phyloP scores from a whole-genome alignment of 2,329 filamentous ascomycete species.

The Nigrospora oryzae region DNA sequence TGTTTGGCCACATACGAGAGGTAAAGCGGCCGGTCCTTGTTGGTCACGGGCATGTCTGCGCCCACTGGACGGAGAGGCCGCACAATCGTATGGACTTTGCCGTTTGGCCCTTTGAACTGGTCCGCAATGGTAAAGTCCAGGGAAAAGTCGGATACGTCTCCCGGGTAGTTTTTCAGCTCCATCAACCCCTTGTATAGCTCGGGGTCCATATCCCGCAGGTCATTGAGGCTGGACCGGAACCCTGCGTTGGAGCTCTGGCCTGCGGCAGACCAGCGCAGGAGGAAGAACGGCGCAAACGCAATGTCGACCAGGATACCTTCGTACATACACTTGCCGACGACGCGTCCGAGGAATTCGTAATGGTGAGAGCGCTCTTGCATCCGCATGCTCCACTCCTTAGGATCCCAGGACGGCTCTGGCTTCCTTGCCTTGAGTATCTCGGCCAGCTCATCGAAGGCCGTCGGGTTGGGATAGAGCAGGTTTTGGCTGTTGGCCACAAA shows the following conservation, averaged over 20 bases:
- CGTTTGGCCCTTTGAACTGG: constrained; percentile 35
- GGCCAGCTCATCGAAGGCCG: constrained; percentile 60
- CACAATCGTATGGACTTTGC: constrained; percentile 53
- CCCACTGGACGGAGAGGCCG: constrained; percentile 71
- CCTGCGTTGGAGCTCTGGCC: constrained; percentile 47
- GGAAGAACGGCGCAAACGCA: constrained; percentile 88
- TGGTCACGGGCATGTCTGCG: constrained; percentile 71
- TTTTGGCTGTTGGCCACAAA: constrained; percentile 84
- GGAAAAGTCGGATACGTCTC: constrained; percentile 70
- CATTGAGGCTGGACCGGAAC: constrained; percentile 90
- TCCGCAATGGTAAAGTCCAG: constrained; percentile 89
- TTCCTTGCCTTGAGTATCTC: constrained; percentile 46
- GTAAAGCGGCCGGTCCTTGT: constrained; percentile 89
- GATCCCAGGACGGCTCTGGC: constrained; percentile 30
- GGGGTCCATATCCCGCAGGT: constrained; percentile 85
- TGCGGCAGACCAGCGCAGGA: constrained; percentile 86
- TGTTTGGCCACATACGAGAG: constrained; percentile 87
- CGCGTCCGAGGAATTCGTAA: constrained; percentile 86
- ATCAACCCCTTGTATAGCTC: constrained; percentile 80
- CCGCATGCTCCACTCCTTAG: constrained; percentile 45
- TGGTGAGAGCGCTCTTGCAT: constrained; percentile 57
- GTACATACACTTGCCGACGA: constrained; percentile 95
- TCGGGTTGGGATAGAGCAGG: constrained; percentile 81
- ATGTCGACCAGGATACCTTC: constrained; percentile 94
- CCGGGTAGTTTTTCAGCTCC: constrained; percentile 75